These are phyloP conservation scores for Chaetothyriales sp. DNA, from an alignment of 2,329 filamentous ascomycete species.

Conservation along the genomic window DNA sequence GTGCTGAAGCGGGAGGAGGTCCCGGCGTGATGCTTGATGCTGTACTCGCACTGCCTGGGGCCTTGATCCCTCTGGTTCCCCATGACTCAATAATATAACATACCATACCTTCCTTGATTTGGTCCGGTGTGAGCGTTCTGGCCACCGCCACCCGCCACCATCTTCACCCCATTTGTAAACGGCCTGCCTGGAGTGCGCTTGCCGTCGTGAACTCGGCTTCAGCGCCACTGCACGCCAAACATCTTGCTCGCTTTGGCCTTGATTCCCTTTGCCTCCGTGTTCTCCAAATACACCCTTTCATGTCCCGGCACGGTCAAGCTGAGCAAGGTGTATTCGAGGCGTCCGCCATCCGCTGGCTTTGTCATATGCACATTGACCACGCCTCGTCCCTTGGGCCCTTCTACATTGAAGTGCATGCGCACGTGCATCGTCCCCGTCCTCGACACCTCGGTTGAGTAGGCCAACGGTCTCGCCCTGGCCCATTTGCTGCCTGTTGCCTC, in stretches of 20 bases:
- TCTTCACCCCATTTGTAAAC: too few relatives aligned
- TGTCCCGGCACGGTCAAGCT: conserved; percentile 58
- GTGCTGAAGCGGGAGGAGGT: conserved; percentile 32
- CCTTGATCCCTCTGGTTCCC: not conserved
- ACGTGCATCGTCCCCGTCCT: conserved; percentile 65
- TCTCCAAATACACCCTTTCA: conserved; percentile 33
- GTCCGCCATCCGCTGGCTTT: conserved; percentile 48
- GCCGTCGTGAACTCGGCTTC: not conserved
- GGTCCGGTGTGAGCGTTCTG: not conserved
- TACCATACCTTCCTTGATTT: not conserved
- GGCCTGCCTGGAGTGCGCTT: not conserved
- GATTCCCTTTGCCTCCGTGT: conserved; percentile 25
- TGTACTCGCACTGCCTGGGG: not conserved
- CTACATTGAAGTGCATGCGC: conserved; percentile 71
- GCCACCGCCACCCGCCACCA: too few relatives aligned
- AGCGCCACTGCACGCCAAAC: conserved; percentile 37
- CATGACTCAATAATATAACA: not conserved
- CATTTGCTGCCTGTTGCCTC: conserved; percentile 72
- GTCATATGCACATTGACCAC: conserved; percentile 66
- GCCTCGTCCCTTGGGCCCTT: conserved; percentile 62
- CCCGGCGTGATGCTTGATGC: not conserved
- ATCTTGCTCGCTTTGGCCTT: conserved; percentile 35
- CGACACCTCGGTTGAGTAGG: conserved; percentile 52
- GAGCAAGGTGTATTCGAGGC: conserved; percentile 68
- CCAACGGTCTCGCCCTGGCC: conserved; percentile 50